phyloP scores from a whole-genome alignment of 2,329 filamentous ascomycete genomes.

The Nectriaceae sp. region DNA sequence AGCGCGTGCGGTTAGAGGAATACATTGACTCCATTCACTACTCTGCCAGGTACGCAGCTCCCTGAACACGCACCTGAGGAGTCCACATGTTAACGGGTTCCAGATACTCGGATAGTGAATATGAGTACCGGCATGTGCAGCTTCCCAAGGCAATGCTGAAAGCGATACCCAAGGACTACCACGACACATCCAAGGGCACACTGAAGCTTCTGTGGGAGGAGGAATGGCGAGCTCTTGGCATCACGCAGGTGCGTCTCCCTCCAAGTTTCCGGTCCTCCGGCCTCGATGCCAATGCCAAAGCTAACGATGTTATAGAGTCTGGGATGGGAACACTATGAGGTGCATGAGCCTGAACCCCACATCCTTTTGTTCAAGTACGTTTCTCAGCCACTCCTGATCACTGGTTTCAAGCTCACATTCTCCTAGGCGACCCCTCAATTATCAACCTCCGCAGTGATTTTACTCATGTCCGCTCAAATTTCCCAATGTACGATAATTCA shows the following conservation, averaged over 20 bases:
- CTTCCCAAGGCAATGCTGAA: slow-evolving; percentile 98
- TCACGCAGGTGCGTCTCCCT: slow-evolving; percentile 75
- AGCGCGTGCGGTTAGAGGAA: slow-evolving; percentile 84
- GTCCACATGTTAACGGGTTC: slow-evolving; percentile 32
- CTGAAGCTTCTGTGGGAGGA: slow-evolving; percentile 97
- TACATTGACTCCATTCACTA: slow-evolving; percentile 95
- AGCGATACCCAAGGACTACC: slow-evolving; percentile 92
- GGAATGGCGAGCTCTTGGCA: slow-evolving; percentile 95
- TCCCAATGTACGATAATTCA: slow-evolving; percentile 28
- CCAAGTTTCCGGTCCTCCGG: not conserved
- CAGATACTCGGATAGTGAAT: slow-evolving; percentile 91
- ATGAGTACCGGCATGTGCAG: slow-evolving; percentile 97
- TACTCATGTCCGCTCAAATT: slow-evolving; percentile 19
- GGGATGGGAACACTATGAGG: slow-evolving; percentile 99
- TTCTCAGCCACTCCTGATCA: not conserved
- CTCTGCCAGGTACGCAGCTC: slow-evolving; percentile 69
- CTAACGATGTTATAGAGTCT: slow-evolving; percentile 67
- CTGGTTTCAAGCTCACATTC: slow-evolving; percentile 1
- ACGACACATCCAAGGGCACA: slow-evolving; percentile 85
- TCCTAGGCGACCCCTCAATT: slow-evolving; percentile 79
- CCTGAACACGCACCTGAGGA: slow-evolving; percentile 2
- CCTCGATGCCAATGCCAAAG: slow-evolving; percentile 1
- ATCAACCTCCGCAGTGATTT: slow-evolving; percentile 66
- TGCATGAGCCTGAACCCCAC: slow-evolving; percentile 97
- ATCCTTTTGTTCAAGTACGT: slow-evolving; percentile 97